Conservation (phyloP, 2,329 filamentous ascomycete species). For the Pestalotiopsis sp. region DNA sequence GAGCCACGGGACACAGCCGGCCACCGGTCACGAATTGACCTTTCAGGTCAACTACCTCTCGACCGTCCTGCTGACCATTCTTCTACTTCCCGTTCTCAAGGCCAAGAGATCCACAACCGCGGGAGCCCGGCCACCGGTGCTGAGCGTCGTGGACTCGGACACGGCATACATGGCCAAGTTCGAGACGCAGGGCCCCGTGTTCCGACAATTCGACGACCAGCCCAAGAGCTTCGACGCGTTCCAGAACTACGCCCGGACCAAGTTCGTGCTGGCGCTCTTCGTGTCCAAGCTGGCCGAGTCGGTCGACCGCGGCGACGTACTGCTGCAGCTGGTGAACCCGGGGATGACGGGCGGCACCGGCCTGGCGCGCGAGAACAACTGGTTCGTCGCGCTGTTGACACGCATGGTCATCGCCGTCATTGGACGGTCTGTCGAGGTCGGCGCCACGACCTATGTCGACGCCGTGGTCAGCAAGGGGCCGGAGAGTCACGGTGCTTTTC, state of each 20-base stretch:
- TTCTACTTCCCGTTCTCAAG: slow-evolving; percentile 33
- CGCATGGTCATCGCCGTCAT: not conserved
- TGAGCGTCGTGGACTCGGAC: slow-evolving; percentile 32
- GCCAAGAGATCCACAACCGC: slow-evolving; percentile 11
- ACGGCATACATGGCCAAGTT: slow-evolving; percentile 19
- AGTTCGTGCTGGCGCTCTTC: slow-evolving; percentile 12
- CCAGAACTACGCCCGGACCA: slow-evolving; percentile 23
- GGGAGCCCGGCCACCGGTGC: slow-evolving; percentile 15
- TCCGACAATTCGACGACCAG: slow-evolving; percentile 16
- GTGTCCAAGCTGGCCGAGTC: slow-evolving; percentile 6
- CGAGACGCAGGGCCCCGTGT: slow-evolving; percentile 19
- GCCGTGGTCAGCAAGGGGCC: not conserved
- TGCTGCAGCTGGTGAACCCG: not conserved
- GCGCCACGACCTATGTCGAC: not conserved
- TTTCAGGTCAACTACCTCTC: slow-evolving; percentile 45
- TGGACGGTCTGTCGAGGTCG: not conserved
- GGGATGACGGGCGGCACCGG: not conserved
- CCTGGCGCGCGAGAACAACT: not conserved
- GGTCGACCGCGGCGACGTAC: not conserved
- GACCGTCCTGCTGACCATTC: slow-evolving; percentile 33
- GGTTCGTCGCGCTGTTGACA: not conserved
- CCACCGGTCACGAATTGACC: slow-evolving; percentile 40
- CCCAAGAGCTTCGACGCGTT: slow-evolving; percentile 15
- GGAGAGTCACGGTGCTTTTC: slow-evolving; percentile 1
- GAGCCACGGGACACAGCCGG: slow-evolving; percentile 22